Base-by-base conservation (phyloP, 345 rosid species). In the Citrus mangshanensis region DNA sequence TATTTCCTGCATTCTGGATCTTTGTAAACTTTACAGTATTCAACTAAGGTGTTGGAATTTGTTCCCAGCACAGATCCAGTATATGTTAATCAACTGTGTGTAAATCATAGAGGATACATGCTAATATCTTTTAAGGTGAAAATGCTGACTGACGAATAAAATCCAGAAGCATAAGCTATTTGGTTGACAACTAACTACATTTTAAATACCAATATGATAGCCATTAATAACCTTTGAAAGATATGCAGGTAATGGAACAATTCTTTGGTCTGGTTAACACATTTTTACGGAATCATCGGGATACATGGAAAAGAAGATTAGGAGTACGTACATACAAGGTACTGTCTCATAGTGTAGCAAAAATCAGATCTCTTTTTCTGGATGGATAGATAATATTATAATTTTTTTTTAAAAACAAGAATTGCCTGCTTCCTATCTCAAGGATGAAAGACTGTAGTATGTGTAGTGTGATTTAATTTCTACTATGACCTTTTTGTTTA, bases 241-340 rank as follows among this genome's bases (percentile, higher is more conserved):
- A 63, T 76, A 80, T 89, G 83, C 92, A 95, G 99, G 99, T 95
- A 40, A 95, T 95, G 99, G 99, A 95, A 83, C 99, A 95, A 84
- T 92, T 91, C 88, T 95, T 95, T 81, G 93, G 94, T 76, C 88
- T 95, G 55, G 98, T 95, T 75, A 95, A 95, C 82, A 95, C 96
- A 32, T 95, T 95, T 81, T 84, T 95, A 74, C 93, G 54, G 46
- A 95, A 89, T 86, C 92, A 92, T 73, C 89, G 90, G 62, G 97
- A 92, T 84, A 92, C 99, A 32, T 83, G 96, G 93, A 95, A 88
- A 84, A 93, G 99, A 86, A 90, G 95, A 84, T 87, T 95, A 82
- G 88, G 89, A 71, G 91, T 95, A 49, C 95, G 98, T 56, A 95
- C 96, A 58, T 95, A 95, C 84, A 95, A 95, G 98, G 99, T 91